These are phyloP conservation scores for Phytopythium sindhum DNA, from an alignment of 352 stramenopile genomes.

Conservation along the genomic window DNA sequence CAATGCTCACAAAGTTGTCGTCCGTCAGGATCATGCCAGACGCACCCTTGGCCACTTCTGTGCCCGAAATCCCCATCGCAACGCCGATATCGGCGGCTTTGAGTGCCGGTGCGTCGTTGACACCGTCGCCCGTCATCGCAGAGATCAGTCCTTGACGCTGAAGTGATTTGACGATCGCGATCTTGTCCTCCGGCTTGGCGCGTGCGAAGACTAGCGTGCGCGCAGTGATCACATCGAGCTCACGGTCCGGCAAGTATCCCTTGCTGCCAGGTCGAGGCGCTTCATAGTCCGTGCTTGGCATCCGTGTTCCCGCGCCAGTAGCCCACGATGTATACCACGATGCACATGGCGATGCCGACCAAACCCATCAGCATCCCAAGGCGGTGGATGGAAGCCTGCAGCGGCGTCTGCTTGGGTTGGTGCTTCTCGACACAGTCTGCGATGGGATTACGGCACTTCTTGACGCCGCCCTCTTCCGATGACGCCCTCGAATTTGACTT, in stretches of 20 bases:
- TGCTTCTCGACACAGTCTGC: slow-evolving; percentile 22
- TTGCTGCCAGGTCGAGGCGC: slow-evolving; percentile 13
- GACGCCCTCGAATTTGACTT: slow-evolving; percentile 10
- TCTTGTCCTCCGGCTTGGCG: slow-evolving; percentile 85
- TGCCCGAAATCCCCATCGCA: slow-evolving; percentile 94
- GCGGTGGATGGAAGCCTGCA: slow-evolving; percentile 89
- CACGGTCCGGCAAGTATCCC: slow-evolving; percentile 30
- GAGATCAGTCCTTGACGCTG: slow-evolving; percentile 63
- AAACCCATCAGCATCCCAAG: slow-evolving; percentile 87
- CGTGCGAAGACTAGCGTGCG: slow-evolving; percentile 80
- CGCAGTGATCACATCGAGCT: slow-evolving; percentile 64
- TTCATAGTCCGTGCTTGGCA: slow-evolving; percentile 52
- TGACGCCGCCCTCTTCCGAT: not conserved
- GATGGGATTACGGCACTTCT: slow-evolving; percentile 16
- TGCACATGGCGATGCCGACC: slow-evolving; percentile 66
- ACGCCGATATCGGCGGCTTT: slow-evolving; percentile 94
- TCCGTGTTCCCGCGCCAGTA: slow-evolving; percentile 38
- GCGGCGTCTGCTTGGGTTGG: slow-evolving; percentile 56
- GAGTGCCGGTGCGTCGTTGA: slow-evolving; percentile 95
- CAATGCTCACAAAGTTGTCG: slow-evolving; percentile 96
- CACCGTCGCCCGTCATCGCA: slow-evolving; percentile 94
- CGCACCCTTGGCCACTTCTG: slow-evolving; percentile 94
- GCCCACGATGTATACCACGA: slow-evolving; percentile 86
- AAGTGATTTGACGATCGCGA: slow-evolving; percentile 86
- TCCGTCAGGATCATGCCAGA: slow-evolving; percentile 96